Base-by-base conservation (phyloP, 2,329 filamentous ascomycete species). In the Botryosphaeria agaves region DNA sequence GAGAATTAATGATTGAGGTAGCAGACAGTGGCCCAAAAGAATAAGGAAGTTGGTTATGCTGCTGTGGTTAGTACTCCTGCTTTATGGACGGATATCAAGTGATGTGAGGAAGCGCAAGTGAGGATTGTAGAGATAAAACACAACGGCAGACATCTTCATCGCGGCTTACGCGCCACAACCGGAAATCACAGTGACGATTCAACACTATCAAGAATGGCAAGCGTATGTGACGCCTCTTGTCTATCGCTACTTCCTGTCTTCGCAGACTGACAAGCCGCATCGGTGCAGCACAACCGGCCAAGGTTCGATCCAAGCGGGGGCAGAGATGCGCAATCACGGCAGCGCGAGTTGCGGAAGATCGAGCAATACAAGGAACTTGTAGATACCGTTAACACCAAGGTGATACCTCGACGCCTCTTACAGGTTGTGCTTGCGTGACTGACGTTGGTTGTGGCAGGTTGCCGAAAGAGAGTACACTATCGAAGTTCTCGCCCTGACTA, bases 231-330 rank as follows among this genome's bases (percentile, higher is more conserved):
- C 27, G 20, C 30, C 15, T 14, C 14, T 12, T 18, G 14, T 24
- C 17, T 31, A 23, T 3, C n/a, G n/a, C n/a, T n/a, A n/a, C n/a
- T n/a, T n/a, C n/a, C n/a, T n/a, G n/a, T n/a, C n/a, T 35, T 40
- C 26, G 38, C 40, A 33, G 32, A 36, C 28, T n/a, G n/a, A n/a
- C n/a, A n/a, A n/a, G n/a, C n/a, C n/a, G 30, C 8, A 20, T 42
- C 31, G 36, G 36, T 38, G 36, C 57, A 93, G 83, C 85, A 94
- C 67, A 83, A 82, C 49, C 68, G 91, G 52, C 70, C 80, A 46
- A 79, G 84, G 47, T 45, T 49, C 21, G 63, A 66, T 37, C 61
- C 65, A 43, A 59, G 56, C 32, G 55, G 59, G 36, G 61, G 65
- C 44, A 66, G 68, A 41, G 78, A 77, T 42, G 73, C 79, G 43